These are phyloP conservation scores for Tilletia setariae DNA, from an alignment of 1,284 basidiomycete genomes.

Conservation along the genomic window DNA sequence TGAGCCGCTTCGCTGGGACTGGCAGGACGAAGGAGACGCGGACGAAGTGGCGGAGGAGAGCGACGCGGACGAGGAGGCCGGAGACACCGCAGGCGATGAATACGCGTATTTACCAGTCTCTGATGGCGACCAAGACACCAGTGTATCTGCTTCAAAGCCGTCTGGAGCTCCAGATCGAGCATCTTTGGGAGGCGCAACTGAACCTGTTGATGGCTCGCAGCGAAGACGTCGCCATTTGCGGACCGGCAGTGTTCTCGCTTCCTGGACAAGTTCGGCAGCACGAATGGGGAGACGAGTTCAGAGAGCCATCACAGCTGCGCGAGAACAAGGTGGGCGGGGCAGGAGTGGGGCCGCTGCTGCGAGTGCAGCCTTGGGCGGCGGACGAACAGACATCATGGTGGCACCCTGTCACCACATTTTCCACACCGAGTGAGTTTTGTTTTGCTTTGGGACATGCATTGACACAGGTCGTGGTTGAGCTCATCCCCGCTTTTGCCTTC, in stretches of 20 bases:
- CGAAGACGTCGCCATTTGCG: constrained; percentile 18
- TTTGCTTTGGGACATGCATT: background rate
- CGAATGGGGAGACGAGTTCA: background rate
- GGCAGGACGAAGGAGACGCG: constrained; percentile 2
- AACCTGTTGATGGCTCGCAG: constrained; percentile 18
- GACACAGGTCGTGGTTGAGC: background rate
- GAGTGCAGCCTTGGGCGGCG: constrained; percentile 17
- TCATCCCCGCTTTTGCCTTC: background rate
- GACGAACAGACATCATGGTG: constrained; percentile 25
- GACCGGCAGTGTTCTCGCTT: constrained; percentile 6
- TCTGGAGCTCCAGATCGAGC: background rate
- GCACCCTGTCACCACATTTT: constrained; percentile 49
- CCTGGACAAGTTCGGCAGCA: constrained; percentile 8
- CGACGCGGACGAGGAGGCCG: constrained; percentile 16
- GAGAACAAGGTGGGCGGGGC: constrained; percentile 9
- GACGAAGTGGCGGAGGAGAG: background rate
- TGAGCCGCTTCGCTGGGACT: constrained; percentile 15
- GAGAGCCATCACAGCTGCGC: constrained; percentile 12
- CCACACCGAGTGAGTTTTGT: constrained; percentile 37
- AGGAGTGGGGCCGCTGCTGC: background rate
- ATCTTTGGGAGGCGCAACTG: background rate
- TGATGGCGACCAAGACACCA: background rate
- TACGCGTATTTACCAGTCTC: constrained; percentile 13
- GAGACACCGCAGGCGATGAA: constrained; percentile 19
- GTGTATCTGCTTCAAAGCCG: background rate